Conservation (phyloP, 2,329 filamentous ascomycete genomes). For the Penicillium hordei region DNA sequence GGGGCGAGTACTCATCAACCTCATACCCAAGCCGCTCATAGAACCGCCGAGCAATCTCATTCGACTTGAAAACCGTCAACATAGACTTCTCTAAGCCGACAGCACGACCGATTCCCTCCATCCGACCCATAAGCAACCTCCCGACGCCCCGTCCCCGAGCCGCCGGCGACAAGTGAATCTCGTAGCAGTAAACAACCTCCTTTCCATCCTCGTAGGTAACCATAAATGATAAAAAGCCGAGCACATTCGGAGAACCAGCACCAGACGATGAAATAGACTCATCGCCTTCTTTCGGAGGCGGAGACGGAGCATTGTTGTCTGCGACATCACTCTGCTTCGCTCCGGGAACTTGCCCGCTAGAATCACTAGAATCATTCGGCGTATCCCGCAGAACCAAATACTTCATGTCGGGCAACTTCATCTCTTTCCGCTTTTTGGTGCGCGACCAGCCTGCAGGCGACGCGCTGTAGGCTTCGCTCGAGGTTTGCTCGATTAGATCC, state of each 20-base stretch:
- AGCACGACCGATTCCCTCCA: constrained; percentile 49
- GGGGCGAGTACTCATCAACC: constrained; percentile 55
- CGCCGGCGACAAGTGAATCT: constrained; percentile 54
- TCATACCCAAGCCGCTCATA: constrained; percentile 54
- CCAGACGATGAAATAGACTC: not conserved
- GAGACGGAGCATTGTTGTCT: not conserved
- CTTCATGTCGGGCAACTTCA: constrained; percentile 59
- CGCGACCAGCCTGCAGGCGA: constrained; percentile 58
- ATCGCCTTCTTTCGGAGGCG: not conserved
- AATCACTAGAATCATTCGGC: not conserved
- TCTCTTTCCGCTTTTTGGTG: constrained; percentile 55
- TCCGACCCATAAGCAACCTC: constrained; percentile 48
- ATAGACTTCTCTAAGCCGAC: constrained; percentile 56
- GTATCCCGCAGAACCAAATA: constrained; percentile 52
- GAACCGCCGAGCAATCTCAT: constrained; percentile 48
- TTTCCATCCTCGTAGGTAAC: constrained; percentile 56
- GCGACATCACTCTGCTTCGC: not conserved
- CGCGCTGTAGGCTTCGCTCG: constrained; percentile 52
- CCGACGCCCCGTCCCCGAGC: constrained; percentile 55
- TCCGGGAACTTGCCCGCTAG: not conserved
- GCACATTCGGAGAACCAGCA: constrained; percentile 13
- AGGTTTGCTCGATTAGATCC: constrained; percentile 55
- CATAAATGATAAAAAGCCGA: constrained; percentile 56
- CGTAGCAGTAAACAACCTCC: constrained; percentile 64
- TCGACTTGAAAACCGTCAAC: constrained; percentile 60